Conservation (phyloP, 2,329 filamentous ascomycete species). For the Neurospora sp. region DNA sequence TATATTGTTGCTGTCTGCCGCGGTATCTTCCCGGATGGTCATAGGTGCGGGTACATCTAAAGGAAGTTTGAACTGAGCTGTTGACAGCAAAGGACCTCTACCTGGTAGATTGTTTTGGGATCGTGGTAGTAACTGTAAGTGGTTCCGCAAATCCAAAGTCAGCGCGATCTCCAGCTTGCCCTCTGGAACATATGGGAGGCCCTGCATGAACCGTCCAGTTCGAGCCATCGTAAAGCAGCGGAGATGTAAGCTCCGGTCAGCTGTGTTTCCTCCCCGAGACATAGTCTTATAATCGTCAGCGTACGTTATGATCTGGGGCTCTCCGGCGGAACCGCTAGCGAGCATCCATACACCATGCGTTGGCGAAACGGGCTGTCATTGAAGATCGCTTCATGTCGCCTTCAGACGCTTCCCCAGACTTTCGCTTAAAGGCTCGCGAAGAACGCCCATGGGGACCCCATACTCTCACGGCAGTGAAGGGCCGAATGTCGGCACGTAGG, state of each 20-base stretch:
- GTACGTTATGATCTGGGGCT: not conserved
- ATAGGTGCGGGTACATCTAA: not conserved
- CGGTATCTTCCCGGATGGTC: not conserved
- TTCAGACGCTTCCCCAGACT: slow-evolving; percentile 1
- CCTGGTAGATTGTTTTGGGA: not conserved
- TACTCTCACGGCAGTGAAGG: slow-evolving; percentile 9
- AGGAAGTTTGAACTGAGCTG: not conserved
- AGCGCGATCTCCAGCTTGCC: not conserved
- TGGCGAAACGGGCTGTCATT: not conserved
- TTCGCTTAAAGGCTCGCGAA: not conserved
- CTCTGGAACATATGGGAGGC: not conserved
- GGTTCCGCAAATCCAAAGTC: not conserved
- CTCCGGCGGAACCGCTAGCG: not conserved
- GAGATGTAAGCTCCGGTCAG: not conserved
- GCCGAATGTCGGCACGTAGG: slow-evolving; percentile 9
- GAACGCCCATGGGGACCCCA: not conserved
- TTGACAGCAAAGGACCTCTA: not conserved
- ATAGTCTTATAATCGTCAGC: not conserved
- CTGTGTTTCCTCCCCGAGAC: not conserved
- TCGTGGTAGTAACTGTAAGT: not conserved
- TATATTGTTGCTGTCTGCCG: not conserved
- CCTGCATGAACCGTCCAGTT: not conserved
- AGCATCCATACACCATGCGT: not conserved
- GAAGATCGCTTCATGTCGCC: not conserved
- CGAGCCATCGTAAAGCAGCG: not conserved